Evolutionary conservation across 1,284 basidiomycete genomes (phyloP).

Genomic region (Fomitopsis pinicola): DNA sequence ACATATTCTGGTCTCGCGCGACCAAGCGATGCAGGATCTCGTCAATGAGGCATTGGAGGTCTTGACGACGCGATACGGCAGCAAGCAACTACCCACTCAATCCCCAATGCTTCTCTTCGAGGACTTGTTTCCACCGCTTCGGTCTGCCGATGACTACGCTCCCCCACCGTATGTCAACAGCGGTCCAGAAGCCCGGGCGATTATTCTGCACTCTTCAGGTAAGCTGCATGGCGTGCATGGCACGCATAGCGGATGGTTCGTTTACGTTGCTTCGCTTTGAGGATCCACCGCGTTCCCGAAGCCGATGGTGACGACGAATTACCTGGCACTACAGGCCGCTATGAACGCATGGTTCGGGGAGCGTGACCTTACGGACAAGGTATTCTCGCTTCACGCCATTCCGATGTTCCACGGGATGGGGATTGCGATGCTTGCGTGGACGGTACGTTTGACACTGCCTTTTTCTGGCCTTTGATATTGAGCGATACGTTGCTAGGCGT

Average conservation of each 20-base stretch:
- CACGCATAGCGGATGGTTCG: too few species aligned
- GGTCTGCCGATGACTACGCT: not conserved
- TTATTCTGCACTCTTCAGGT: conserved; percentile 29
- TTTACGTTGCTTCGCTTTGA: conserved; percentile 1
- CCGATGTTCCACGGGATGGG: conserved; percentile 23
- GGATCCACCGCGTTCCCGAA: conserved; percentile 26
- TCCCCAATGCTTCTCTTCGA: conserved; percentile 18
- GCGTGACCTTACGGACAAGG: conserved; percentile 14
- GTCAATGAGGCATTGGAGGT: conserved; percentile 2
- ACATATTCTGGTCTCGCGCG: conserved; percentile 25
- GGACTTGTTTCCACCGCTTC: conserved; percentile 12
- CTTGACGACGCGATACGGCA: not conserved
- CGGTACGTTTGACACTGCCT: conserved; percentile 1
- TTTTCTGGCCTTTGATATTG: too few species aligned
- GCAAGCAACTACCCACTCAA: not conserved
- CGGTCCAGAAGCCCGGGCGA: conserved; percentile 11
- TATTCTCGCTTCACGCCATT: conserved; percentile 15
- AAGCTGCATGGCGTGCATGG: not conserved
- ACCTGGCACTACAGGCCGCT: conserved; percentile 3
- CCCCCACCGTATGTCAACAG: not conserved
- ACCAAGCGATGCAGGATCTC: conserved; percentile 21
- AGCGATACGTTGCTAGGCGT: conserved; percentile 6
- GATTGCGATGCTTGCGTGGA: conserved; percentile 3
- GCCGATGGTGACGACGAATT: conserved; percentile 14
- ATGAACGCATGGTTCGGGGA: conserved; percentile 10